These are phyloP conservation scores for Zymoseptoria tritici DNA, from an alignment of 2,329 filamentous ascomycete genomes.

Conservation along the genomic window DNA sequence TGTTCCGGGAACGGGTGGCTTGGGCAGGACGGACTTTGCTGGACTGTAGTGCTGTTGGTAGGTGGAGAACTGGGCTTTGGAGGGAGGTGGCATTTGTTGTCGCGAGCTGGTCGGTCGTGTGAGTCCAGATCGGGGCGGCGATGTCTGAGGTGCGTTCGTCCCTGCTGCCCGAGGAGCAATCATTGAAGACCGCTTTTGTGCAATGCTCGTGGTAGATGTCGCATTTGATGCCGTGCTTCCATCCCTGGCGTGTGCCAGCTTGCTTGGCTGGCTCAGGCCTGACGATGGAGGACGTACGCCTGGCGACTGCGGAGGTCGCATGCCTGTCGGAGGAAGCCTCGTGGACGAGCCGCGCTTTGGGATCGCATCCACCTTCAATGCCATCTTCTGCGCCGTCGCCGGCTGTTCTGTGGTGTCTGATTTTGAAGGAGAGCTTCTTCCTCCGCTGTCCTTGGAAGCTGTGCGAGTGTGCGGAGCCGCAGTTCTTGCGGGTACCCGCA, in stretches of 20 bases:
- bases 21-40: conserved; percentile 53
- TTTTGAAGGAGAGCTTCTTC: neutral
- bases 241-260: neutral
- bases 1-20: conserved; percentile 48
- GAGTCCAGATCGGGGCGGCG: conserved; percentile 12
- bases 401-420: neutral
- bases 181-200: conserved; percentile 20
- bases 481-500: conserved; percentile 13
- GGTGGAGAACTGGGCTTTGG: conserved; percentile 52
- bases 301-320: conserved; percentile 13
- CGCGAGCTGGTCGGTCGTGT: conserved; percentile 17
- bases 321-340: conserved; percentile 7
- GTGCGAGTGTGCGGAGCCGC: conserved; percentile 11
- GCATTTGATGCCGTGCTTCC: neutral
- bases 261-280: neutral
- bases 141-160: conserved; percentile 13
- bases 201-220: conserved; percentile 2
- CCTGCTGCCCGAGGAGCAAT: conserved; percentile 12
- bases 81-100: conserved; percentile 29
- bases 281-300: neutral
- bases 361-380: conserved; percentile 3
- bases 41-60: conserved; percentile 63
- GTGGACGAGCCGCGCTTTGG: conserved; percentile 21
- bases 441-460: conserved; percentile 11
- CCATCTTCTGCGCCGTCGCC: neutral